Evolutionary conservation across 2,329 filamentous ascomycete genomes (phyloP), one percentile per base, ranked within the genome.

Genomic region (Taxawa tesnikishii): DNA sequence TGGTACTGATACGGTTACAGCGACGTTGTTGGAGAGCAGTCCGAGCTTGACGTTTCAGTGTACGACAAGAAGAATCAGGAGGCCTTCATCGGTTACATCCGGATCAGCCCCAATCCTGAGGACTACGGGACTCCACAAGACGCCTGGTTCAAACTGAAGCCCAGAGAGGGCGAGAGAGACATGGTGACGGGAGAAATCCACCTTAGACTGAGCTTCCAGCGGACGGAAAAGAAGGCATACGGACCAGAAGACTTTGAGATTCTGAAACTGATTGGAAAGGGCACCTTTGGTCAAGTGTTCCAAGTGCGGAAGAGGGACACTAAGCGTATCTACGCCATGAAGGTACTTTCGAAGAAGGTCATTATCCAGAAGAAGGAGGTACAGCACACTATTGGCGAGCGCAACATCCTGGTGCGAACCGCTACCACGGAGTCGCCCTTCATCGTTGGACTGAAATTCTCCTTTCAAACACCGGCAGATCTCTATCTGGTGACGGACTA

Each of bases 361-460:
- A 98, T 98, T 49, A 90, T 98, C 15, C 90, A 98, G 61, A 98
- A 98, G 73, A 98, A 98, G 60, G 90, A 98, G 57, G 85, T 98
- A 30, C 85, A 88, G 11, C 90, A 98, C 54, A 98, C 90, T 0
- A 78, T 98, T 23, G 90, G 90, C 43, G 90, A 98, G 60, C 75
- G 90, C 38, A 98, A 98, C 53, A 98, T 98, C 43, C 68, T 98
- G 29, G 90, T 98, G 25, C 81, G 90, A 43, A 98, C 90, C 4
- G 90, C 90, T 16, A 96, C 83, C 60, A 79, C 88, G 1, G 85
- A 96, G 43, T 98, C 90, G 11, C 84, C 88, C 0, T 98, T 98
- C 52, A 98, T 98, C 40, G 90, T 98, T 25, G 88, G 88, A 6
- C 69, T 98, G 48, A 98, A 98, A 51, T 98, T 96, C 54, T 96